Conservation (phyloP, 2,329 filamentous ascomycete genomes). For the Stagonosporopsis rhizophila region DNA sequence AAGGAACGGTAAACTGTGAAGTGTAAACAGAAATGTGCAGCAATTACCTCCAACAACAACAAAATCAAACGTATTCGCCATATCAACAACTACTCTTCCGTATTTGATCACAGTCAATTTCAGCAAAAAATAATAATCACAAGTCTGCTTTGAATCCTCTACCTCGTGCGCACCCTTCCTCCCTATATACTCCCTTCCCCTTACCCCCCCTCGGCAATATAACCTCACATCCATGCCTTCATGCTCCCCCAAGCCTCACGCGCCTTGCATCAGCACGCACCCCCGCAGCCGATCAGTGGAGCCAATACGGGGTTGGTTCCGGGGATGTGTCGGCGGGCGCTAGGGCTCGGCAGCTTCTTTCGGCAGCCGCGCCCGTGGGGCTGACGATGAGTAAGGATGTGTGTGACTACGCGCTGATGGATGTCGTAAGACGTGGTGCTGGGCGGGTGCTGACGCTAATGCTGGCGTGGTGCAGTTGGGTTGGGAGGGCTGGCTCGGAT, state of each 20-base stretch:
- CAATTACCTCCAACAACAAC: conserved; percentile 51
- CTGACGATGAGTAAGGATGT: neutral
- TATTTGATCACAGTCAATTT: no score
- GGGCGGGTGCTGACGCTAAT: no score
- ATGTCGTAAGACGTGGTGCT: no score
- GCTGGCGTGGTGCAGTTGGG: no score
- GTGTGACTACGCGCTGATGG: no score
- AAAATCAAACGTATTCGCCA: conserved; percentile 45
- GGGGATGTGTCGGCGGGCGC: conserved; percentile 1
- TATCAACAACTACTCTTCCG: conserved; percentile 2
- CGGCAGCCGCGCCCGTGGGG: neutral
- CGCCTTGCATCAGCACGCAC: neutral
- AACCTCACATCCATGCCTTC: neutral
- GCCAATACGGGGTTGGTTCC: conserved; percentile 4
- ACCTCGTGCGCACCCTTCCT: no score
- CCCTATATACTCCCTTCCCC: conserved; percentile 2
- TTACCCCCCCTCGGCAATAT: conserved; percentile 3
- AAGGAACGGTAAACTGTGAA: no score
- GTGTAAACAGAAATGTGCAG: no score
- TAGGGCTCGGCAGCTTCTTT: neutral
- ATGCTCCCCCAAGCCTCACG: neutral
- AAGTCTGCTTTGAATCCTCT: no score
- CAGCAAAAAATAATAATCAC: no score
- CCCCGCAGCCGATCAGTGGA: conserved; percentile 7
- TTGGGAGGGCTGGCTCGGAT: no score